Evolutionary conservation across 352 stramenopile species (phyloP), one percentile per base, ranked within the genome.

Genomic region (Phytophthora brassicae): DNA sequence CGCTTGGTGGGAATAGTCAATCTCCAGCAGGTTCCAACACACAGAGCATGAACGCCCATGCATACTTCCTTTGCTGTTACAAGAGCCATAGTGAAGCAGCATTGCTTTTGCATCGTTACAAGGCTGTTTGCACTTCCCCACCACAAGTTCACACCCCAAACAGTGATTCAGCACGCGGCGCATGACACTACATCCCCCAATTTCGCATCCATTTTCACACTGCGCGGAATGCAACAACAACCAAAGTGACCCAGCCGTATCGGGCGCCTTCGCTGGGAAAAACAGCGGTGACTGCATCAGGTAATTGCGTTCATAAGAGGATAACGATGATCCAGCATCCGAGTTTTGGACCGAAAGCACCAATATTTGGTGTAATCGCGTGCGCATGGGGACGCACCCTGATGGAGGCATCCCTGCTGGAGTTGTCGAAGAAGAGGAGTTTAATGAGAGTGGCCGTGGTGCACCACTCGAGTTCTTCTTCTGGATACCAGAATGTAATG

Each of bases 21-120:
- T 92, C 47, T 88, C 79, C 36, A 82, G 48, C 43, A 92, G 60
- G 50, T 89, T 88, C 55, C 57, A 71, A 33, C 83, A 92, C 24
- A 92, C 65, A 0, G 60, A 58, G 67, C 82, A 91, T 6, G 59
- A 72, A n/a, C 55, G 43, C 17, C 66, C 64, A 33, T 84, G 73
- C 58, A 74, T 78, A 29, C 67, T 76, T 11, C 69, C 72, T 24
- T 76, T 68, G 48, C 62, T 70, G 50, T 74, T 73, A 29, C 82
- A 92, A 2, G 79, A 86, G 0, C 69, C 83, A 43, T 87, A 80
- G 52, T 92, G 83, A 1, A 92, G 64, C 26, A 90, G 61, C 79
- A 92, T 92, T 1, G 79, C 76, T 70, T 90, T 92, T 12, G 81
- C 83, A 45, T 90, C 83, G 53, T 92, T 90, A 51, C 83, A 92